Conservation (phyloP, 2,329 filamentous ascomycete genomes). For the Phaeomoniella chlamydospora region DNA sequence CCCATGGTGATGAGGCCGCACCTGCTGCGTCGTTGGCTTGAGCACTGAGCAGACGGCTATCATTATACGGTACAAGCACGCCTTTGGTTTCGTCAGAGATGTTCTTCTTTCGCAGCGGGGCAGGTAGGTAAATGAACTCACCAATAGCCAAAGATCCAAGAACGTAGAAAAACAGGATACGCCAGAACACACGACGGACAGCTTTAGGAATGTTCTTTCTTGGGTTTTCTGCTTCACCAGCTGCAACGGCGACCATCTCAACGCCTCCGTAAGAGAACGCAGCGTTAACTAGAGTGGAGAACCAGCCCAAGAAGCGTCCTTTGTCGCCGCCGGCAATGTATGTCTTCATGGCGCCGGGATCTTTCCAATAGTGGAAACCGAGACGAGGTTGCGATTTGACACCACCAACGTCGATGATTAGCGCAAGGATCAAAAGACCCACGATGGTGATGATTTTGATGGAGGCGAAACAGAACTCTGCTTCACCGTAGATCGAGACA, state of each 20-base stretch:
- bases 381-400: slow-evolving; percentile 37
- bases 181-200: slow-evolving; percentile 28
- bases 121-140: not conserved
- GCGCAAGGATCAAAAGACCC: slow-evolving; percentile 34
- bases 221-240: slow-evolving; percentile 32
- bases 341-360: slow-evolving; percentile 15
- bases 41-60: slow-evolving; percentile 18
- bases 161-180: slow-evolving; percentile 26
- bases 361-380: slow-evolving; percentile 45
- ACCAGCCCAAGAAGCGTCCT: slow-evolving; percentile 40
- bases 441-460: slow-evolving; percentile 36
- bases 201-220: slow-evolving; percentile 24
- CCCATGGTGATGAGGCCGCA: slow-evolving; percentile 55
- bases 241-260: slow-evolving; percentile 33
- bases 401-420: slow-evolving; percentile 29
- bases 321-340: slow-evolving; percentile 14
- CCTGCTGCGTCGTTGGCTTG: slow-evolving; percentile 34
- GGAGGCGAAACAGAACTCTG: slow-evolving; percentile 34
- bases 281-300: slow-evolving; percentile 29
- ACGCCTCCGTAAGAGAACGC: slow-evolving; percentile 37
- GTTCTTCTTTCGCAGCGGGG: too few species aligned
- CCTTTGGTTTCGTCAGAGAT: too few species aligned
- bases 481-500: slow-evolving; percentile 30
- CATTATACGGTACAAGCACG: slow-evolving; percentile 20
- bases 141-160: slow-evolving; percentile 21